phyloP scores from a whole-genome alignment of 2,329 filamentous ascomycete species.

The Fusarium metavorans region DNA sequence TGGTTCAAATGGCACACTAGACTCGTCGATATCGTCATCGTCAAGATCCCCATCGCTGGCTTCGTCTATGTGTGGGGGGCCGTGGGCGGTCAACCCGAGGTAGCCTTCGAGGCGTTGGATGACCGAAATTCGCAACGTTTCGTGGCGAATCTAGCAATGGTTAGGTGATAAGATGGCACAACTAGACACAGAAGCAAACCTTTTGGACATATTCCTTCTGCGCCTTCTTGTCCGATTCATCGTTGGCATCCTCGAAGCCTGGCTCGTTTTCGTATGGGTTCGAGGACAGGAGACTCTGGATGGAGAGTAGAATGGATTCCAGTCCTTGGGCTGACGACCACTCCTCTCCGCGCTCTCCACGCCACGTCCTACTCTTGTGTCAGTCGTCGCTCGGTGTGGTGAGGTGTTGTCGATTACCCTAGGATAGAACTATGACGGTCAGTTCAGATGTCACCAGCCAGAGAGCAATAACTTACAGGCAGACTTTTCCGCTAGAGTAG shows the following conservation, averaged over 20 bases:
- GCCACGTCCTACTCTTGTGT: slow-evolving; percentile 80
- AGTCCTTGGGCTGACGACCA: slow-evolving; percentile 97
- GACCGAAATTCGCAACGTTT: slow-evolving; percentile 87
- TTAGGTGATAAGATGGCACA: slow-evolving; percentile 17
- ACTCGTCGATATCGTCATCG: slow-evolving; percentile 67
- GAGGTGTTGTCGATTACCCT: slow-evolving; percentile 67
- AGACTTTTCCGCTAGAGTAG: slow-evolving; percentile 91
- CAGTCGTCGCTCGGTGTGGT: slow-evolving; percentile 4
- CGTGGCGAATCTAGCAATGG: slow-evolving; percentile 80
- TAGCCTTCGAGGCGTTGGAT: slow-evolving; percentile 87
- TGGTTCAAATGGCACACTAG: slow-evolving; percentile 76
- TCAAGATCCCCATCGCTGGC: slow-evolving; percentile 53
- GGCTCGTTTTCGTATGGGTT: slow-evolving; percentile 98
- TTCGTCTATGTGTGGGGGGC: slow-evolving; percentile 47
- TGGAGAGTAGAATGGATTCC: slow-evolving; percentile 93
- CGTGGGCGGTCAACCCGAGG: slow-evolving; percentile 71
- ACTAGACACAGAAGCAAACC: slow-evolving; percentile 58
- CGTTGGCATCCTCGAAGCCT: slow-evolving; percentile 84
- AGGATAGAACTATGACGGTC: slow-evolving; percentile 79
- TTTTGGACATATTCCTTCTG: slow-evolving; percentile 84
- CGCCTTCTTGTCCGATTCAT: slow-evolving; percentile 75
- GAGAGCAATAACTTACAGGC: slow-evolving; percentile 73
- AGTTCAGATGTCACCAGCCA: slow-evolving; percentile 2
- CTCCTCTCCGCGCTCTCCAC: slow-evolving; percentile 88
- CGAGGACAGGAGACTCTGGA: slow-evolving; percentile 93